Conservation (phyloP, 164 flowering plant genomes). For the Berberis thunbergii region DNA sequence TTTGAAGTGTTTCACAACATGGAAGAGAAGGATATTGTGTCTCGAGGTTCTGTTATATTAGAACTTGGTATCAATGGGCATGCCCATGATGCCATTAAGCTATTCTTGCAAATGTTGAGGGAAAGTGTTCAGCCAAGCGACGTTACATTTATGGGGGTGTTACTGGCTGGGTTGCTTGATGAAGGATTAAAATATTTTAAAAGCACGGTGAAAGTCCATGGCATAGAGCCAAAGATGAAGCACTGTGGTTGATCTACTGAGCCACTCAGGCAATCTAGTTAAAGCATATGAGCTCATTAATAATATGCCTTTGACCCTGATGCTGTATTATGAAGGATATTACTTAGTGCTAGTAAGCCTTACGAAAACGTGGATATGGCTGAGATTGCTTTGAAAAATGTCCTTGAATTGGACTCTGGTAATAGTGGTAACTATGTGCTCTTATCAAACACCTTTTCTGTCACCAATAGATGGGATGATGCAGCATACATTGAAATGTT, state of each 20-base stretch:
- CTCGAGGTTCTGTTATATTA: conserved; percentile 59
- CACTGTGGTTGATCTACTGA: conserved; percentile 25
- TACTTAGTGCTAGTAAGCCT: too few relatives aligned
- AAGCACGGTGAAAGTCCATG: conserved; percentile 39
- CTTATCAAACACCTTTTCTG: too few relatives aligned
- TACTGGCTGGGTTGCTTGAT: conserved; percentile 59
- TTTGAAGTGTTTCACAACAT: conserved; percentile 43
- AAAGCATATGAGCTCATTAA: too few relatives aligned
- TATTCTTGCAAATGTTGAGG: conserved; percentile 44
- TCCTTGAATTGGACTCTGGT: too few relatives aligned
- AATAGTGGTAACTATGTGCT: too few relatives aligned
- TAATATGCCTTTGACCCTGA: too few relatives aligned
- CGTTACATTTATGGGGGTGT: conserved; percentile 53
- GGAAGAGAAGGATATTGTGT: conserved; percentile 45
- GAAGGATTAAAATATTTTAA: conserved; percentile 44
- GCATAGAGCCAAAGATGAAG: conserved; percentile 51
- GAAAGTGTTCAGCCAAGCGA: conserved; percentile 43
- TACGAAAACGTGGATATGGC: too few relatives aligned
- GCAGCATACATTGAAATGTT: too few relatives aligned
- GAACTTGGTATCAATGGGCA: conserved; percentile 67
- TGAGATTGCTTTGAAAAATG: too few relatives aligned
- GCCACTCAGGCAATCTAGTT: too few relatives aligned
- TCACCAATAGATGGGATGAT: too few relatives aligned
- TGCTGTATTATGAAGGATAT: too few relatives aligned
- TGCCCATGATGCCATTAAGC: conserved; percentile 38